phyloP scores from a whole-genome alignment of 78 protist genomes.

The Dictyostelium citrinum region DNA sequence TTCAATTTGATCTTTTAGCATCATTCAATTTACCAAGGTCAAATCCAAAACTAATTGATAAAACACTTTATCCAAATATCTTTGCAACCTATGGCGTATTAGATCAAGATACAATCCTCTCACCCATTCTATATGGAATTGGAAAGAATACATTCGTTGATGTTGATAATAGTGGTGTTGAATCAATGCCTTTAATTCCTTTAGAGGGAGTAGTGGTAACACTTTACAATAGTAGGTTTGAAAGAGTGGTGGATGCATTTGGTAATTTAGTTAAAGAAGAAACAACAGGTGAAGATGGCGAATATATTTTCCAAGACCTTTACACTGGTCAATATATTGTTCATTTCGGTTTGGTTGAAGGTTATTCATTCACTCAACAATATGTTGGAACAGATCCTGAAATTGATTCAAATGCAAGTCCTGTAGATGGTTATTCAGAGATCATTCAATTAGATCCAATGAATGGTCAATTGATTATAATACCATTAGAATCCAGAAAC shows the following conservation, averaged over 20 bases:
- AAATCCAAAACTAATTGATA: neutral
- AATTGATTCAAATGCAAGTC: slow-evolving; percentile 13
- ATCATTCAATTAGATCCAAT: neutral
- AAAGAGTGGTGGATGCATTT: neutral
- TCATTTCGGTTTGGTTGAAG: neutral
- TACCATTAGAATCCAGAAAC: neutral
- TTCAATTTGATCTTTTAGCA: neutral
- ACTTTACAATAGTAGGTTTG: neutral
- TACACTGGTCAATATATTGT: slow-evolving; percentile 27
- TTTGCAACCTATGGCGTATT: neutral
- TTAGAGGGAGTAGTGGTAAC: neutral
- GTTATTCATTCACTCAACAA: neutral
- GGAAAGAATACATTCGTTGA: slow-evolving; percentile 25
- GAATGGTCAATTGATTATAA: neutral
- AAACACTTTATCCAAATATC: neutral
- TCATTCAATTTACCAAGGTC: neutral
- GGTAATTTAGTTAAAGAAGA: neutral
- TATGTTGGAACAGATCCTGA: neutral
- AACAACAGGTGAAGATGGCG: neutral
- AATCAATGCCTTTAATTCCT: neutral
- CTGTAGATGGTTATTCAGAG: neutral
- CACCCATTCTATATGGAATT: slow-evolving; percentile 6
- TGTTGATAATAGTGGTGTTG: neutral
- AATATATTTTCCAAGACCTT: neutral
- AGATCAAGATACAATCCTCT: neutral